Evolutionary conservation across 345 rosid species (phyloP).

Genomic region (Acer campestre): DNA sequence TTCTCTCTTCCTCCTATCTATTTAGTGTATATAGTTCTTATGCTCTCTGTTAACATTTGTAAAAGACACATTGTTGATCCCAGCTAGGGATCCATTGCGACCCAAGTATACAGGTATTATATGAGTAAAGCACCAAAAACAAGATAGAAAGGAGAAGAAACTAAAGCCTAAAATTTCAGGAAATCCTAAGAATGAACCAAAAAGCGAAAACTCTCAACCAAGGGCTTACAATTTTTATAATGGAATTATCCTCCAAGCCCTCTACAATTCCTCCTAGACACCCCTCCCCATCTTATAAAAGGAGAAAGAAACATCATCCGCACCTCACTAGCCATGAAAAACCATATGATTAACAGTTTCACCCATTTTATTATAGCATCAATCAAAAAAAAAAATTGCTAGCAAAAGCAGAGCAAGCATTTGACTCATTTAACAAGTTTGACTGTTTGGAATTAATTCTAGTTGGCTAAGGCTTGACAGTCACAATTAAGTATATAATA

Average conservation of each 20-base stretch:
- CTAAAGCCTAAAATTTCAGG: neutral
- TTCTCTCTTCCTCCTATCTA: too few relatives aligned
- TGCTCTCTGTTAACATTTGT: neutral
- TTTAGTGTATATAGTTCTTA: too few relatives aligned
- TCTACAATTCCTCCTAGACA: neutral
- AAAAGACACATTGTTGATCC: neutral
- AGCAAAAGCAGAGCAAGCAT: neutral
- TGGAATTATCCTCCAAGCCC: neutral
- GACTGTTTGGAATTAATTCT: neutral
- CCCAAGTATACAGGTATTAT: neutral
- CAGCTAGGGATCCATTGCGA: neutral
- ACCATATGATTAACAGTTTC: neutral
- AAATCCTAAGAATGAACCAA: neutral
- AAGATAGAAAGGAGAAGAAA: neutral
- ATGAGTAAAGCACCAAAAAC: neutral
- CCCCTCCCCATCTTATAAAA: neutral
- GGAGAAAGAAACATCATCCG: conserved; percentile 1
- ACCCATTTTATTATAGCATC: neutral
- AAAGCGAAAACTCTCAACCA: neutral
- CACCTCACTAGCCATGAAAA: neutral
- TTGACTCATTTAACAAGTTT: neutral
- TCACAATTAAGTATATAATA: neutral
- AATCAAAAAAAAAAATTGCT: conserved; percentile 1
- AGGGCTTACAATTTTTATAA: neutral
- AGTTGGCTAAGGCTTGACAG: neutral